Base-by-base conservation (phyloP, 768 basidiomycete genomes). In the Podaxis mareebaensis region DNA sequence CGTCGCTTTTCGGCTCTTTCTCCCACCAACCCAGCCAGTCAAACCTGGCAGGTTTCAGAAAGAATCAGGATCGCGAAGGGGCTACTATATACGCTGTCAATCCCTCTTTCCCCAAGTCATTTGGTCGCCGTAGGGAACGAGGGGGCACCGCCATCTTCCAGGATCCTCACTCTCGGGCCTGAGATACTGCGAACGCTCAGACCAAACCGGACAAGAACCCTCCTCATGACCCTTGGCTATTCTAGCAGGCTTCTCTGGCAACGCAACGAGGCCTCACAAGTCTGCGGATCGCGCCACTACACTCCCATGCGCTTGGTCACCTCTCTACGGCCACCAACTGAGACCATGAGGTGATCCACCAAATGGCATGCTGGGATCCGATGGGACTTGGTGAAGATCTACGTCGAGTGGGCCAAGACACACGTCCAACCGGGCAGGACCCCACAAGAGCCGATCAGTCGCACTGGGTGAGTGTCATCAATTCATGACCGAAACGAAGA, bases 401-500 rank as follows among this genome's bases (percentile, higher is more conserved):
- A 20, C 44, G 15, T 46, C 44, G 44, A 46, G 44, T 17, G 20
- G 44, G 44, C 44, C 33, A 20, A 46, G 44, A 46, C 10, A 20
- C 49, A 20, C 49, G 5, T 20, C 22, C 22, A 51, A 28, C 49
- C 12, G 49, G 49, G 48, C n/a, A 24, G 24, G 49, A 51, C 7
- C 22, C 48, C 59, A 26, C 30, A 42, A 51, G 44, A 38, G 38
- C 61, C 53, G 61, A 62, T 62, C 61, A 53, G 44, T 48, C 53
- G 53, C 42, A 48, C 30, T 7, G n/a, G 42, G 49, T 38, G 53
- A 24, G 3, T 55, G 12, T 55, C 44, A 62, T 44, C 61, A 56
- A 62, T 40, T 51, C 48, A 53, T 52, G 11, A 52, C 33, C 15
- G 30, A 60, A 49, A 22, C 49, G 36, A 17, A 36, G 36, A 42